A percentile compares a stretch with the other conserved stretches of the same genome.
phyloP scores from a whole-genome alignment of 345 rosid genomes.

The Alliaria petiolata region DNA sequence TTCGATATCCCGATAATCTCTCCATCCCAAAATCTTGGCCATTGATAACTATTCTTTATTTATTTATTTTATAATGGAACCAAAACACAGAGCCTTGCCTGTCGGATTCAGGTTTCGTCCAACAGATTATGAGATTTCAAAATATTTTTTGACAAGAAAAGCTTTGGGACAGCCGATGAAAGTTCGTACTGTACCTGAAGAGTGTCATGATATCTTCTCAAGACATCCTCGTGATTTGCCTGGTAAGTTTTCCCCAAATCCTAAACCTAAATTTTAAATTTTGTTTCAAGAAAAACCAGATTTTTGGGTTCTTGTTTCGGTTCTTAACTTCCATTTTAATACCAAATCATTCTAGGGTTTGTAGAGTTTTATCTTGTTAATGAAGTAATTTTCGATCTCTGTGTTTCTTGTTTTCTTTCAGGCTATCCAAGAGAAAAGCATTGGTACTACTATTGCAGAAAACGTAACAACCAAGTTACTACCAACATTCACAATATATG shows the following conservation, averaged over 20 bases:
- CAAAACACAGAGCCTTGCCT: slow-evolving; percentile 12
- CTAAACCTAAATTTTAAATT: neutral
- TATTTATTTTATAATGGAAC: neutral
- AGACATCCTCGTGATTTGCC: slow-evolving; percentile 60
- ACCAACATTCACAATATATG: neutral
- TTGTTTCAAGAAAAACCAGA: neutral
- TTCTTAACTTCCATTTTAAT: neutral
- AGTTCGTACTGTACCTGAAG: slow-evolving; percentile 51
- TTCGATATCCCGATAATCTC: neutral
- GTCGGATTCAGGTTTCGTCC: slow-evolving; percentile 71
- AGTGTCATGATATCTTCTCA: slow-evolving; percentile 44
- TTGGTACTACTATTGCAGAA: slow-evolving; percentile 9
- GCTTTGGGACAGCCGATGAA: slow-evolving; percentile 43
- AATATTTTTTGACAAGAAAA: slow-evolving; percentile 59
- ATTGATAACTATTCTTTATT: neutral
- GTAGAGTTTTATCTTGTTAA: neutral
- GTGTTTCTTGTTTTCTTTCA: neutral
- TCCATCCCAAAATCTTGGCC: neutral
- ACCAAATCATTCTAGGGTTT: neutral
- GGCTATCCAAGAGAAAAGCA: slow-evolving; percentile 7
- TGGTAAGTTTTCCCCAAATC: slow-evolving; percentile 31
- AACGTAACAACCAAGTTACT: neutral
- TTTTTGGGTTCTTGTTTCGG: neutral
- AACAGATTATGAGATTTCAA: slow-evolving; percentile 66
- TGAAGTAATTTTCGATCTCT: neutral